A percentile compares a stretch with the other conserved stretches of the same genome.
Conservation (phyloP, 805 yeast species). For the Torulaspora gathmanii region DNA sequence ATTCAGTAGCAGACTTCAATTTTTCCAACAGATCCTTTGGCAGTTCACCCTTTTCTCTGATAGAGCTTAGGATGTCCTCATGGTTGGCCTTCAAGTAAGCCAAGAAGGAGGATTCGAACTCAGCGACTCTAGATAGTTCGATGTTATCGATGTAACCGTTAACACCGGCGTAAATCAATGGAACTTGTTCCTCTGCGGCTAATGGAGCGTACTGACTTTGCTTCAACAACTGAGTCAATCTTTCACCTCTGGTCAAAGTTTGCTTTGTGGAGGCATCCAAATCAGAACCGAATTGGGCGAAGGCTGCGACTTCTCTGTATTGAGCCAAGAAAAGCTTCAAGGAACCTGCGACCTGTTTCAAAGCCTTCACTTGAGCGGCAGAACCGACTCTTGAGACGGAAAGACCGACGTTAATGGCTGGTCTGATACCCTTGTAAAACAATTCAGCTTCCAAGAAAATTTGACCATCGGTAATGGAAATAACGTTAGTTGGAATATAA, state of each 20-base stretch:
- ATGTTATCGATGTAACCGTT: constrained; percentile 94
- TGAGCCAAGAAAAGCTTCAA: constrained; percentile 99
- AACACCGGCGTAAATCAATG: constrained; percentile 98
- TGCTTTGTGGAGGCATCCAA: constrained; percentile 99
- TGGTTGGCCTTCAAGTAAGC: constrained; percentile 90
- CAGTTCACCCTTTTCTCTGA: constrained; percentile 85
- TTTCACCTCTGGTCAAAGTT: constrained; percentile 99
- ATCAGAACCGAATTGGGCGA: constrained; percentile 99
- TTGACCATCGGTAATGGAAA: constrained; percentile 97
- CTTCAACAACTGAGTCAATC: constrained; percentile 97
- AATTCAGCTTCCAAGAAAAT: constrained; percentile 98
- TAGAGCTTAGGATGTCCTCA: constrained; percentile 73
- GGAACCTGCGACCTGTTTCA: constrained; percentile 99
- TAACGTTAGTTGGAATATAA: constrained; percentile 95
- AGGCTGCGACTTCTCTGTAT: constrained; percentile 99
- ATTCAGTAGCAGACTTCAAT: constrained; percentile 87
- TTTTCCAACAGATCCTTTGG: constrained; percentile 79
- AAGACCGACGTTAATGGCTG: constrained; percentile 99
- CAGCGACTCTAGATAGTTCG: constrained; percentile 79
- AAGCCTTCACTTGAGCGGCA: constrained; percentile 99
- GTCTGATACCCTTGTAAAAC: constrained; percentile 99
- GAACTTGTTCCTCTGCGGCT: constrained; percentile 99
- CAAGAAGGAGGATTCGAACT: constrained; percentile 89
- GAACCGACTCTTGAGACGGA: constrained; percentile 99
- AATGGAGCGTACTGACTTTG: constrained; percentile 96